Conservation (phyloP, 73 alveolate genomes). For the Uronychia binucleata region DNA sequence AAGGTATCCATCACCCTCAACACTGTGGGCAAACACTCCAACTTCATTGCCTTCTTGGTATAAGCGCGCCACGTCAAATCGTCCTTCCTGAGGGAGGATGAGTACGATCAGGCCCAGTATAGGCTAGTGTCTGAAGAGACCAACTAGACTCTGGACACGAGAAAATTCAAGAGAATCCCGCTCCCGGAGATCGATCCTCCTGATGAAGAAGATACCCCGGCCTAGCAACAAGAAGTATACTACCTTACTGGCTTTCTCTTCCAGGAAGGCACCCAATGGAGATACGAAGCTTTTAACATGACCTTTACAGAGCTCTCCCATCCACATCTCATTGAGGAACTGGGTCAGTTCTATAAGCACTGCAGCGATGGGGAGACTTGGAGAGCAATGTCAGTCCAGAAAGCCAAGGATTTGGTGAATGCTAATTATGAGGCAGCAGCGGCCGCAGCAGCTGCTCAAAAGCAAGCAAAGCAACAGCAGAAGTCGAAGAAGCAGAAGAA, state of each 20-base stretch:
- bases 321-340: constrained; percentile 2
- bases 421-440: constrained; percentile 26
- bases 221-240: not conserved
- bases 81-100: not conserved
- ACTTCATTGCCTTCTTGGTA: not conserved
- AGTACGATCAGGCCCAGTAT: constrained; percentile 17
- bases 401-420: not conserved
- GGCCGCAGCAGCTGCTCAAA: constrained; percentile 22
- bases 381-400: not conserved
- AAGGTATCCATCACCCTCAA: constrained; percentile 9
- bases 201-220: constrained; percentile 26
- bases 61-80: not conserved
- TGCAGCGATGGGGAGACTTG: not conserved
- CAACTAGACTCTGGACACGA: constrained; percentile 14
- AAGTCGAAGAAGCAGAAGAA: not conserved
- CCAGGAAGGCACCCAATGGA: constrained; percentile 13
- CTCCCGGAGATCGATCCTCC: constrained; percentile 22
- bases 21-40: not conserved
- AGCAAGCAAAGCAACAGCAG: constrained; percentile 9
- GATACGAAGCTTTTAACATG: constrained; percentile 1
- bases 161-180: not conserved
- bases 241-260: constrained; percentile 9
- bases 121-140: constrained; percentile 32
- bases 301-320: not conserved
- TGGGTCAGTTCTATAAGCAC: constrained; percentile 11